These are phyloP conservation scores for Wickerhamomyces sydowiorum DNA, from an alignment of 805 yeast genomes.

Conservation along the genomic window DNA sequence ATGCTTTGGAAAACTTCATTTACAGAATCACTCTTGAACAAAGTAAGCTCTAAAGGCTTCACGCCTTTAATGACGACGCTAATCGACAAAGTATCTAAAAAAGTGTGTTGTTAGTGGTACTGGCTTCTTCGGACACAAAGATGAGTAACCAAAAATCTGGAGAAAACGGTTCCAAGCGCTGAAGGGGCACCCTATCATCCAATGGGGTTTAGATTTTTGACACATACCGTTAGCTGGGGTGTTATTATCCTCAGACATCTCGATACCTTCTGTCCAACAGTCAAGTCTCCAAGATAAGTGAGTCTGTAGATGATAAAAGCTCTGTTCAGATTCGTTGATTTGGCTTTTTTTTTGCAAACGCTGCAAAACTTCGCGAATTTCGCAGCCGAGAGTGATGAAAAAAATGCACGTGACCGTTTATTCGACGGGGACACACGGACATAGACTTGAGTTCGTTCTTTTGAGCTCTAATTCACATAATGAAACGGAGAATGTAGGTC, in stretches of 20 bases:
- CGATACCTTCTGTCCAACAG: neutral
- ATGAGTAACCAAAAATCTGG: neutral
- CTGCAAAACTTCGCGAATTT: no score
- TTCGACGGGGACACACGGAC: no score
- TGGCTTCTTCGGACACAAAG: neutral
- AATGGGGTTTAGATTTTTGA: no score
- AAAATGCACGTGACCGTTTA: no score
- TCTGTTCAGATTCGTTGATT: no score
- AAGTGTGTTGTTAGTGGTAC: neutral
- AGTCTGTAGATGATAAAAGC: neutral
- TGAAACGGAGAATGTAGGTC: no score
- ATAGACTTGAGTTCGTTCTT: no score
- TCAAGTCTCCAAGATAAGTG: neutral
- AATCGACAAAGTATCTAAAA: constrained; percentile 6
- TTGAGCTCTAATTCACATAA: no score
- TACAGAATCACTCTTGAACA: constrained; percentile 37
- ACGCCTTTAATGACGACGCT: constrained; percentile 7
- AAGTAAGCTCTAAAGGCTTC: constrained; percentile 12
- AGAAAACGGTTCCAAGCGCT: no score
- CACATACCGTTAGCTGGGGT: neutral
- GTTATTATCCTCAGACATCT: neutral
- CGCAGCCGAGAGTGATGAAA: no score
- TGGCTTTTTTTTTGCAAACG: no score
- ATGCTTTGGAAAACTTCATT: constrained; percentile 55
- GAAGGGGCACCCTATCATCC: no score